Evolutionary conservation across 805 yeast genomes (phyloP).

Genomic region (Yamadazyma tumulicola): DNA sequence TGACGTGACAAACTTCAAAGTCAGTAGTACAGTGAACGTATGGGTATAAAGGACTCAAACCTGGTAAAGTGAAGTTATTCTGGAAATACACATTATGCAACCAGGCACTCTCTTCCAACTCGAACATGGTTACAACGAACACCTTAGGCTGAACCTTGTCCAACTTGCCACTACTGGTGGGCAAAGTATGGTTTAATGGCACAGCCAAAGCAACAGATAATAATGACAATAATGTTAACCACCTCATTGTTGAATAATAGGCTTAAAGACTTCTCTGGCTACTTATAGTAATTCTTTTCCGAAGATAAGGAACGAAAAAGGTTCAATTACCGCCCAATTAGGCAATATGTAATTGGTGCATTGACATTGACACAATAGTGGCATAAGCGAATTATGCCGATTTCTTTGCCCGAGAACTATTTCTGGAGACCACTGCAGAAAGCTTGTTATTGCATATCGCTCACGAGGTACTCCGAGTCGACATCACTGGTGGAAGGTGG

Average conservation of each 20-base stretch:
- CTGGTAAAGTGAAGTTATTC: slow-evolving; percentile 60
- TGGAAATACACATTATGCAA: slow-evolving; percentile 43
- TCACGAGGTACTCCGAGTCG: too few species aligned
- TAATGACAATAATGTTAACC: slow-evolving; percentile 2
- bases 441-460: too few species aligned
- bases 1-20: slow-evolving; percentile 51
- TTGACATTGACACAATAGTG: too few species aligned
- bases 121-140: slow-evolving; percentile 54
- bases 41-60: slow-evolving; percentile 60
- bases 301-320: too few species aligned
- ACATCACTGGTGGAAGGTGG: too few species aligned
- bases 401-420: too few species aligned
- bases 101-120: slow-evolving; percentile 53
- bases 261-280: too few species aligned
- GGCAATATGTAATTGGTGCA: too few species aligned
- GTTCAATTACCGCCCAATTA: too few species aligned
- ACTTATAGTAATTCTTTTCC: too few species aligned
- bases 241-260: slow-evolving; percentile 1
- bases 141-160: slow-evolving; percentile 45
- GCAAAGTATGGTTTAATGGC: slow-evolving; percentile 3
- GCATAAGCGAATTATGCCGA: too few species aligned
- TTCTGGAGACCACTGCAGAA: too few species aligned
- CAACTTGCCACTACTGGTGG: not conserved
- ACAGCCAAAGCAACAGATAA: slow-evolving; percentile 4
- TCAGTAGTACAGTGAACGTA: slow-evolving; percentile 51